Evolutionary conservation across 768 basidiomycete species (phyloP).

Genomic region (Rhodotorula sphaerocarpa): DNA sequence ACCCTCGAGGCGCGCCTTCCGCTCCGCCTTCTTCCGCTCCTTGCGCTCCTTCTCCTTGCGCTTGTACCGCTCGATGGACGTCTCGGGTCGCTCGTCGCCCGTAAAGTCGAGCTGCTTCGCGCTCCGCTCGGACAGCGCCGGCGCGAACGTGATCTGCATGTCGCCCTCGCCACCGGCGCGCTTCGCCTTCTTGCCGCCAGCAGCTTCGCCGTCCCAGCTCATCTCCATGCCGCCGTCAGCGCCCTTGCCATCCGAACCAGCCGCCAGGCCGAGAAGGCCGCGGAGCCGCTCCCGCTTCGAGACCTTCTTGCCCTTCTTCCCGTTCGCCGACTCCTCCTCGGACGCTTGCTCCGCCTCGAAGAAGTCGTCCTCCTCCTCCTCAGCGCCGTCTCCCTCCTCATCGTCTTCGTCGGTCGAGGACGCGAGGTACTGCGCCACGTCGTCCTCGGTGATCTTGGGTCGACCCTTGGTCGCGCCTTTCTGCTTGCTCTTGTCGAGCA

Average conservation of each 20-base stretch:
- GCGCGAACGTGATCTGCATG: conserved; percentile 92
- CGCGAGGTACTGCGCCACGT: conserved; percentile 73
- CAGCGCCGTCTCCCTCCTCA: conserved; percentile 50
- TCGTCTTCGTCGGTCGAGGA: conserved; percentile 56
- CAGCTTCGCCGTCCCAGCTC: conserved; percentile 25
- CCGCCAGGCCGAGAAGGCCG: conserved; percentile 29
- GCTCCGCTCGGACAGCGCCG: conserved; percentile 57
- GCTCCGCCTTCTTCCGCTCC: conserved; percentile 66
- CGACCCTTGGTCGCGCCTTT: conserved; percentile 56
- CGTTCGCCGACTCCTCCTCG: conserved; percentile 46
- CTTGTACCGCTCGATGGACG: conserved; percentile 79
- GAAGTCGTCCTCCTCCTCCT: conserved; percentile 45
- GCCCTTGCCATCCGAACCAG: conserved; percentile 8
- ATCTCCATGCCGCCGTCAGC: conserved; percentile 18
- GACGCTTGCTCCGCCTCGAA: conserved; percentile 63
- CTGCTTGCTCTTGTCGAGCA: conserved; percentile 53
- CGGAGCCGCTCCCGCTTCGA: conserved; percentile 28
- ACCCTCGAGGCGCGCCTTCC: conserved; percentile 45
- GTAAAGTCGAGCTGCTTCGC: conserved; percentile 38
- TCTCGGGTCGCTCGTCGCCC: conserved; percentile 58
- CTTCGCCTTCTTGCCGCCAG: conserved; percentile 17
- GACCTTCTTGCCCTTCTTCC: conserved; percentile 37
- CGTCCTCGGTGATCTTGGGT: conserved; percentile 72
- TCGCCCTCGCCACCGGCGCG: conserved; percentile 49
- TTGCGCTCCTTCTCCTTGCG: conserved; percentile 82